phyloP scores from a whole-genome alignment of 2,329 filamentous ascomycete species.

The Botrytis cinerea region DNA sequence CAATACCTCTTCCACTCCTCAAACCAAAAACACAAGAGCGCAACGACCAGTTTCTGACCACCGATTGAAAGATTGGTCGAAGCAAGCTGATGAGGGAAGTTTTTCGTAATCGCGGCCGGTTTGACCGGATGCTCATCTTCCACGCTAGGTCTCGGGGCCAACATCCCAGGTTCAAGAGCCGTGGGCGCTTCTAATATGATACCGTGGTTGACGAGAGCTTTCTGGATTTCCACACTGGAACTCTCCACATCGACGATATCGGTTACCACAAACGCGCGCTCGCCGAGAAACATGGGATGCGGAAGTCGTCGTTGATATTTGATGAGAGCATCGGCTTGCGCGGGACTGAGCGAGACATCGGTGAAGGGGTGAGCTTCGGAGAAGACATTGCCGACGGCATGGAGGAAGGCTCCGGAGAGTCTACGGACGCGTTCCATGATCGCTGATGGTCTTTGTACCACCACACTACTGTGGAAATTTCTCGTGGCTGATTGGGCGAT shows the following conservation, averaged over 20 bases:
- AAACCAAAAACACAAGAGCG: conserved; percentile 41
- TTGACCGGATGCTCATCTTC: conserved; percentile 28
- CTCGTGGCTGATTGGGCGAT: conserved; percentile 3
- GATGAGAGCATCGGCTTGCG: conserved; percentile 31
- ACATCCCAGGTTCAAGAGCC: conserved; percentile 20
- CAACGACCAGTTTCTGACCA: conserved; percentile 36
- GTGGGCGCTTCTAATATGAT: conserved; percentile 26
- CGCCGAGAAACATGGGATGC: conserved; percentile 26
- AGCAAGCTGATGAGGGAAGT: conserved; percentile 35
- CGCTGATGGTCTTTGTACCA: neutral
- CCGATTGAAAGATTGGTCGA: conserved; percentile 29
- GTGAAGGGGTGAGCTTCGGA: conserved; percentile 30
- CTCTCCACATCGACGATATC: conserved; percentile 24
- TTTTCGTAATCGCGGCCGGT: conserved; percentile 29
- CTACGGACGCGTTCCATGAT: conserved; percentile 16
- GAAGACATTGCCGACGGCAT: conserved; percentile 28
- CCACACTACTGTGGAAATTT: neutral
- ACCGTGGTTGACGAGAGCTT: conserved; percentile 27
- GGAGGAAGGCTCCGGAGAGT: conserved; percentile 31
- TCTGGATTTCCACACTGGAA: conserved; percentile 28
- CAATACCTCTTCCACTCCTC: conserved; percentile 36
- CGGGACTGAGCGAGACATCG: conserved; percentile 30
- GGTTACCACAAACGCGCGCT: conserved; percentile 28
- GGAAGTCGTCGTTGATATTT: conserved; percentile 29
- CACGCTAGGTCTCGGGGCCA: neutral